Evolutionary conservation across 148 eudicot genomes (phyloP).

Genomic region (Talinum fruticosum): DNA sequence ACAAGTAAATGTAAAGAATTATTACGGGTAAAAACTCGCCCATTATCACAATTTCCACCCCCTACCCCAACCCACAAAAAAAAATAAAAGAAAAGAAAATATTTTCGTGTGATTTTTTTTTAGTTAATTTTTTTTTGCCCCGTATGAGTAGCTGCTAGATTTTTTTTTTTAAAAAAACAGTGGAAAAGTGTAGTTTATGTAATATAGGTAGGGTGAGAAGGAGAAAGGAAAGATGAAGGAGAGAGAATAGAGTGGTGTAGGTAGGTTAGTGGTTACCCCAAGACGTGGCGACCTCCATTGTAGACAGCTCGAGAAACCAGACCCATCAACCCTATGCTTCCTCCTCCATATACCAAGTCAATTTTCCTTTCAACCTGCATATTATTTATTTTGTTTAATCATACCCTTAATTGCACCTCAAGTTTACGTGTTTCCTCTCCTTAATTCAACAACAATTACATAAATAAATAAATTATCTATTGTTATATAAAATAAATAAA

Average conservation of each 20-base stretch:
- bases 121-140: background rate
- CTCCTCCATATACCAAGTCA: conserved; percentile 70
- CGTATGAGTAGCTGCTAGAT: background rate
- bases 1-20: too few species aligned
- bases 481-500: background rate
- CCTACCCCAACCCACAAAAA: background rate
- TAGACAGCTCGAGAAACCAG: conserved; percentile 9
- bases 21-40: too few species aligned
- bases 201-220: background rate
- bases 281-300: conserved; percentile 2
- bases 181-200: background rate
- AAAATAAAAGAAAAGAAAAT: background rate
- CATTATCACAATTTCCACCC: background rate
- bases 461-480: background rate
- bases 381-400: too few species aligned
- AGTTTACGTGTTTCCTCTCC: background rate
- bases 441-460: background rate
- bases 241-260: background rate
- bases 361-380: conserved; percentile 2
- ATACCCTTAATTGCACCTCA: background rate
- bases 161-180: too few species aligned
- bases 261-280: conserved; percentile 1
- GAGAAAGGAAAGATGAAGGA: background rate
- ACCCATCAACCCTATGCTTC: conserved; percentile 5
- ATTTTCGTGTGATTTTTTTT: background rate